Evolutionary conservation across 176 grass and related monocot genomes (phyloP), one percentile per base, ranked within the genome.

Genomic region (Juncus inflexus): DNA sequence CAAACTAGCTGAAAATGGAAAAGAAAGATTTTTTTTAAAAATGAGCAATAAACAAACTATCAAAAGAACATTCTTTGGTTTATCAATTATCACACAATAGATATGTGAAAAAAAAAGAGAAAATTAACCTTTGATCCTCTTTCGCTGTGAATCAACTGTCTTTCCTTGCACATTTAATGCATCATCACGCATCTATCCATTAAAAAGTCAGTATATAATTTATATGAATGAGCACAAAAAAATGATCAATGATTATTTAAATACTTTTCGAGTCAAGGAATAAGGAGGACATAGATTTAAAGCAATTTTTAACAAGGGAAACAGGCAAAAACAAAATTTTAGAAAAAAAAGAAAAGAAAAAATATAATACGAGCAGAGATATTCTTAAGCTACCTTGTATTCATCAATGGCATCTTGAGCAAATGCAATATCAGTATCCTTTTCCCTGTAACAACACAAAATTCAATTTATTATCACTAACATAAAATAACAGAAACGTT

Each of bases 381-480:
- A 15, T 40, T 71, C 36, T 71, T 15, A 2, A 61, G 36, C 13
- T 82, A 97, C 94, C 89, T 82, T 99, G 66, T 99, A 86, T 66
- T 99, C 94, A 80, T 99, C 94, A 51, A 99, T 99, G 65, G 88
- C 88, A 84, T 92, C 94, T 78, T 99, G 94, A 76, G 94, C 88
- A 92, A 99, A 99, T 56, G 90, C 88, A 76, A 99, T 99, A 62
- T 99, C 94, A 52, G 85, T 99, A 71, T 99, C 85, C 55, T 86
- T 99, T 74, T 99, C 94, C 94, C 94, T 99, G 80, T 50, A 86
- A 84, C 7, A 70, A 14, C 15, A 1, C 64, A 65, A 45, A 70
- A 10, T 41, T 77, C 37, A 68, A 35, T 42, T 58, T 45, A 40
- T 64, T 49, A 54, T 68, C 42, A 13, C 37, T 53, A 60, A 42